A percentile compares a stretch with the other conserved stretches of the same genome.
phyloP scores from a whole-genome alignment of 495 filamentous ascomycete genomes.

The Zalerion maritima region DNA sequence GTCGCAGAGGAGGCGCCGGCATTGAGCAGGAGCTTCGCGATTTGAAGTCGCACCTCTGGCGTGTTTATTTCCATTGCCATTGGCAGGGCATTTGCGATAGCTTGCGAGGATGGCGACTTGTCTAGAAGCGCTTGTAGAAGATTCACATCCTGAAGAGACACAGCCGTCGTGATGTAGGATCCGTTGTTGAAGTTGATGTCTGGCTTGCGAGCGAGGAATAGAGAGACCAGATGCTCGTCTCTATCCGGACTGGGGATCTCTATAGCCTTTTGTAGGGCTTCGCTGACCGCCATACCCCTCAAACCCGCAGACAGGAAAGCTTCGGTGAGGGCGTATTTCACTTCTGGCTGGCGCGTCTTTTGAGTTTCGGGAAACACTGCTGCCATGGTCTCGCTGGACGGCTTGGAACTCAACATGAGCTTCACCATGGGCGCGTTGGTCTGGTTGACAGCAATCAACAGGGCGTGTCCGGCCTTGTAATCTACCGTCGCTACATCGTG shows the following conservation, averaged over 20 bases:
- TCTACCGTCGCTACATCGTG: constrained; percentile 32
- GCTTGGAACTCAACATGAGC: constrained; percentile 22
- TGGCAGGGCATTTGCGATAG: constrained; percentile 17
- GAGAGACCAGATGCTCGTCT: constrained; percentile 26
- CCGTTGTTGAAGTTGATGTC: constrained; percentile 32
- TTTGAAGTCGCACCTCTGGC: constrained; percentile 16
- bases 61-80: constrained; percentile 23
- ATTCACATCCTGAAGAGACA: constrained; percentile 19
- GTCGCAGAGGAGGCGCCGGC: constrained; percentile 22
- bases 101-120: constrained; percentile 22
- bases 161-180: constrained; percentile 23
- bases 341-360: constrained; percentile 15
- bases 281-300: constrained; percentile 18
- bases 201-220: constrained; percentile 27
- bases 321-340: constrained; percentile 27
- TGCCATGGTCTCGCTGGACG: constrained; percentile 22
- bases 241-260: constrained; percentile 23
- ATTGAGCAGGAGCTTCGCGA: constrained; percentile 22
- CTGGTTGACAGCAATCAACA: constrained; percentile 24
- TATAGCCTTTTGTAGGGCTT: constrained; percentile 26
- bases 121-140: constrained; percentile 23
- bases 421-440: constrained; percentile 22
- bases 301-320: constrained; percentile 24
- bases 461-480: constrained; percentile 24
- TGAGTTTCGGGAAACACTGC: constrained; percentile 22